Conservation (phyloP, 2,329 filamentous ascomycete genomes). For the Ascomycota sp. region DNA sequence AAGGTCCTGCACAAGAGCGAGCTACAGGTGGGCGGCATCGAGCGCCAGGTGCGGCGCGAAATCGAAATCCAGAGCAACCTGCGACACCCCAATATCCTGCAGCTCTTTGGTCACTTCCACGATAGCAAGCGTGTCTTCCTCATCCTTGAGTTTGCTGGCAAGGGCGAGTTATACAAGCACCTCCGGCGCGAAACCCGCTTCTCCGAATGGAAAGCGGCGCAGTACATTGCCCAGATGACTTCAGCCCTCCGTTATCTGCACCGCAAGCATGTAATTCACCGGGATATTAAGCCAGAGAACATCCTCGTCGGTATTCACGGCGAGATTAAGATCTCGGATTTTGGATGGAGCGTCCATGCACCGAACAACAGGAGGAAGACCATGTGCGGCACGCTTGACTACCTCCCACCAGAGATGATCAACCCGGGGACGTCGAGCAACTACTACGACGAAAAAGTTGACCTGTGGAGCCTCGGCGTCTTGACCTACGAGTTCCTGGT, state of each 20-base stretch:
- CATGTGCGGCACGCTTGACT: conserved; percentile 94
- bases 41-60: conserved; percentile 51
- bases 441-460: conserved; percentile 87
- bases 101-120: conserved; percentile 51
- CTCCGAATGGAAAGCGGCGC: conserved; percentile 46
- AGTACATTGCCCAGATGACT: conserved; percentile 56
- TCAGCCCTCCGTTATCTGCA: conserved; percentile 10
- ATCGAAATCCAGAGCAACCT: conserved; percentile 58
- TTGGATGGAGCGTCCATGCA: conserved; percentile 95
- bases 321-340: conserved; percentile 97
- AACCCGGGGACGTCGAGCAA: conserved; percentile 62
- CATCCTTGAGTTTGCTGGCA: conserved; percentile 47
- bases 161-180: conserved; percentile 51
- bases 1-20: conserved; percentile 55
- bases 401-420: conserved; percentile 95
- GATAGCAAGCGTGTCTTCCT: conserved; percentile 52
- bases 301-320: conserved; percentile 56
- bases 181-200: conserved; percentile 45
- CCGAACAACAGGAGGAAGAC: conserved; percentile 86
- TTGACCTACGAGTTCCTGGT: conserved; percentile 92
- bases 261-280: conserved; percentile 12
- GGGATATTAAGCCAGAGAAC: conserved; percentile 16
- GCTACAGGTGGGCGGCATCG: conserved; percentile 43
- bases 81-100: conserved; percentile 43
- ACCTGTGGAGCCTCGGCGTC: conserved; percentile 89